Evolutionary conservation across 75 land plant species (phyloP).

Genomic region (Selaginella tamariscina): DNA sequence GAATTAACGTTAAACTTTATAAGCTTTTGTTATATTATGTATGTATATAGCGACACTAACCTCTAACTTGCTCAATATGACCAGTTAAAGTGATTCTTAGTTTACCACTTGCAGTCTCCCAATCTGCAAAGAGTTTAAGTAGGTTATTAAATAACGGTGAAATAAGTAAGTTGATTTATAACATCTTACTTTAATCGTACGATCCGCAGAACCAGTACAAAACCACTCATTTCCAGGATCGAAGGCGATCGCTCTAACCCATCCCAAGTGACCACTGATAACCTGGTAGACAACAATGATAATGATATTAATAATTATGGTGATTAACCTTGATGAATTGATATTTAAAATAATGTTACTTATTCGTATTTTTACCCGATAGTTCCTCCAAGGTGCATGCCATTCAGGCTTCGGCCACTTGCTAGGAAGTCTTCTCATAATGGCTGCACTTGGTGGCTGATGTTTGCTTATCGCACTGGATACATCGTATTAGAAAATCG

Average conservation of each 20-base stretch:
- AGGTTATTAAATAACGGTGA: neutral
- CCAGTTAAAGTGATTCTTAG: slow-evolving; percentile 92
- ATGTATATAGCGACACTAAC: too few relatives aligned
- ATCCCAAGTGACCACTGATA: slow-evolving; percentile 96
- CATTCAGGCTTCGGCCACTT: slow-evolving; percentile 96
- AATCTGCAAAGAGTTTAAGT: slow-evolving; percentile 41
- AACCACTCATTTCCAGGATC: slow-evolving; percentile 97
- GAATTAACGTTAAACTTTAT: too few relatives aligned
- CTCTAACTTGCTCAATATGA: slow-evolving; percentile 96
- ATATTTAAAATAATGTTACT: neutral
- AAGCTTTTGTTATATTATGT: too few relatives aligned
- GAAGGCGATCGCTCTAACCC: slow-evolving; percentile 97
- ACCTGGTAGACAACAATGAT: slow-evolving; percentile 40
- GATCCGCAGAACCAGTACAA: slow-evolving; percentile 98
- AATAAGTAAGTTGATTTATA: neutral
- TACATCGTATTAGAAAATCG: neutral
- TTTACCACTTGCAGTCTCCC: slow-evolving; percentile 77
- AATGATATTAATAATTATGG: neutral
- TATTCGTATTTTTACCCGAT: slow-evolving; percentile 43
- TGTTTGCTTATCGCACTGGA: slow-evolving; percentile 28
- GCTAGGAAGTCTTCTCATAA: slow-evolving; percentile 88
- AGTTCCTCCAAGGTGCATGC: slow-evolving; percentile 97
- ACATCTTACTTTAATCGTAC: slow-evolving; percentile 78
- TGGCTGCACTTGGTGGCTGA: slow-evolving; percentile 75
- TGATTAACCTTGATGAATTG: neutral